These are phyloP conservation scores for Vachellia collinsii DNA, from an alignment of 306 rosid species.

Conservation along the genomic window DNA sequence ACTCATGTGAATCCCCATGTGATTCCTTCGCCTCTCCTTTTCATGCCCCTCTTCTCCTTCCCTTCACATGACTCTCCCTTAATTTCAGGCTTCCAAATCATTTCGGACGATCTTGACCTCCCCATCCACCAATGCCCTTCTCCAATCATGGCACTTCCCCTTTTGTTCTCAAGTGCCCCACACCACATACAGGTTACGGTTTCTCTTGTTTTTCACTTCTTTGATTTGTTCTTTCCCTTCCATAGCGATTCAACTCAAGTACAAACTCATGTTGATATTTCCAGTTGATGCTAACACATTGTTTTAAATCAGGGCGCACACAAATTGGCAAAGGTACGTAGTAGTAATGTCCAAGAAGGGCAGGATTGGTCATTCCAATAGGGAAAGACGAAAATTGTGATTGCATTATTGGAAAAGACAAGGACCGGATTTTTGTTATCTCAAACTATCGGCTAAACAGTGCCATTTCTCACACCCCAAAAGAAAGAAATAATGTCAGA, in stretches of 20 bases:
- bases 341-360: neutral
- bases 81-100: neutral
- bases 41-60: conserved; percentile 36
- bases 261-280: neutral
- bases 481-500: neutral
- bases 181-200: neutral
- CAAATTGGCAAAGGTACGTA: neutral
- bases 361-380: conserved; percentile 3
- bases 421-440: neutral
- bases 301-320: neutral
- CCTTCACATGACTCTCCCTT: conserved; percentile 45
- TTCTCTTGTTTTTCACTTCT: neutral
- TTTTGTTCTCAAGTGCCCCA: neutral
- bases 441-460: neutral
- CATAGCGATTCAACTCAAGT: neutral
- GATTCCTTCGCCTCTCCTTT: conserved; percentile 39
- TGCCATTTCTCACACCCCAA: conserved; percentile 21
- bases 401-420: conserved; percentile 24
- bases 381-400: conserved; percentile 6
- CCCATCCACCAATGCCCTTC: neutral
- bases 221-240: neutral
- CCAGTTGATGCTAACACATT: neutral
- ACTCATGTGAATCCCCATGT: conserved; percentile 67
- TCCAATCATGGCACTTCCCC: neutral
- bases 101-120: conserved; percentile 9